phyloP scores from a whole-genome alignment of 1,284 basidiomycete species.

The Trichosporon sp. region DNA sequence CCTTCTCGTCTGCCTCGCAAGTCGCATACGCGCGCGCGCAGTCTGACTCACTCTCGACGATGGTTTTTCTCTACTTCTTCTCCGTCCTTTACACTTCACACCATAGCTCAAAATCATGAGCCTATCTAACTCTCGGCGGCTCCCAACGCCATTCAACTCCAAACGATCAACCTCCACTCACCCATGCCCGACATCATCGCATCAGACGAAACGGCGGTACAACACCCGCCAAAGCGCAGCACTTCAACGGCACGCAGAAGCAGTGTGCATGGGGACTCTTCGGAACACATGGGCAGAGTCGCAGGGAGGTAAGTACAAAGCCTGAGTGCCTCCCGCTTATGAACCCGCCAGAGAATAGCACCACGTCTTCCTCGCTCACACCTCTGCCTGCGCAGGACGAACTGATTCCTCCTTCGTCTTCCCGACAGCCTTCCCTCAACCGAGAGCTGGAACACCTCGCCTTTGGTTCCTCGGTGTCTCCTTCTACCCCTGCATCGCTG shows the following conservation, averaged over 20 bases:
- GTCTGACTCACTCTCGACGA: neutral
- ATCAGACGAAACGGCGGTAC: neutral
- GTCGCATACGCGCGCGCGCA: neutral
- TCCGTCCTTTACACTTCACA: neutral
- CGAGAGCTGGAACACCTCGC: neutral
- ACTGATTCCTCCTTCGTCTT: neutral
- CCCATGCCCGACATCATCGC: neutral
- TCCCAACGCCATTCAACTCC: neutral
- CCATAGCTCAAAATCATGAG: neutral
- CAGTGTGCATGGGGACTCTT: neutral
- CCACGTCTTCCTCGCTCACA: neutral
- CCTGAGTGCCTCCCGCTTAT: neutral
- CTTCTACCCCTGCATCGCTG: neutral
- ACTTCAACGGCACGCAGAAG: neutral
- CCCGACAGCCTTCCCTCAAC: neutral
- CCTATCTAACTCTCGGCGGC: neutral
- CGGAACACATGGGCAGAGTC: neutral
- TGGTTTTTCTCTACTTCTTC: neutral
- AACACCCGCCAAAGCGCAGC: neutral
- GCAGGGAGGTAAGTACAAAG: neutral
- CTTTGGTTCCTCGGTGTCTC: neutral
- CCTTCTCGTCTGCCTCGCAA: slow-evolving; percentile 6
- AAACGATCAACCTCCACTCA: neutral
- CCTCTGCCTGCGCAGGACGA: neutral
- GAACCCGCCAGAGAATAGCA: neutral